Evolutionary conservation across 305 asterid species (phyloP).

Genomic region (Plantago coronopus): DNA sequence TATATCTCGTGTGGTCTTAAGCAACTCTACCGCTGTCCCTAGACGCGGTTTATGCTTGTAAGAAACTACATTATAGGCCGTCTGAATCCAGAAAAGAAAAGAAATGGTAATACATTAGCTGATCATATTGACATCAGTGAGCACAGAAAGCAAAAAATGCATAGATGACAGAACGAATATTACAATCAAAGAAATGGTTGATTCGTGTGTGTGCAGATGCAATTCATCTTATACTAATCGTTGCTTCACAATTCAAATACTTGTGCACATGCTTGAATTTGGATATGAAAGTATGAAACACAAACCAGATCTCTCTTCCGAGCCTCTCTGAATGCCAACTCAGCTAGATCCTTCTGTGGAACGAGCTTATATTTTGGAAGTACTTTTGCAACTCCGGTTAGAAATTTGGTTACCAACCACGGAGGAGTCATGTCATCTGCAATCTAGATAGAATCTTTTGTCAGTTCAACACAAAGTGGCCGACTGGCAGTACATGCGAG

Average conservation of each 20-base stretch:
- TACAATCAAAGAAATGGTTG: constrained; percentile 7
- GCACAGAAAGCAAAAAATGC: too few species aligned
- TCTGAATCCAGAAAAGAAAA: constrained; percentile 38
- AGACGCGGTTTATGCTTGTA: constrained; percentile 80
- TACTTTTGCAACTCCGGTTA: constrained; percentile 63
- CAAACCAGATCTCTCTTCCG: constrained; percentile 59
- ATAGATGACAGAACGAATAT: too few species aligned
- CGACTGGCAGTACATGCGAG: background rate
- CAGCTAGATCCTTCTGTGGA: constrained; percentile 74
- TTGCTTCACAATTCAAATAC: too few species aligned
- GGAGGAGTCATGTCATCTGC: constrained; percentile 90
- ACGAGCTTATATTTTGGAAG: constrained; percentile 81
- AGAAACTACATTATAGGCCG: constrained; percentile 53
- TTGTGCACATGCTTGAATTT: too few species aligned
- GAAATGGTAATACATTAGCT: too few species aligned
- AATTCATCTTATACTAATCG: too few species aligned
- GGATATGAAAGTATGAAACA: too few species aligned
- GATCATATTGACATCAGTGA: too few species aligned
- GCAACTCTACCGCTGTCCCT: constrained; percentile 70
- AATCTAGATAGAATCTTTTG: constrained; percentile 41
- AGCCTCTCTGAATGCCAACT: constrained; percentile 62
- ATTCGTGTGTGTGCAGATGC: too few species aligned
- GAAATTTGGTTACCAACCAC: constrained; percentile 53
- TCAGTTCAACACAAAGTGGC: constrained; percentile 9
- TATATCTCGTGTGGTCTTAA: constrained; percentile 63